Evolutionary conservation across 2,329 filamentous ascomycete species (phyloP), one percentile per base, ranked within the genome.

Genomic region (Pseudogymnoascus sp.): DNA sequence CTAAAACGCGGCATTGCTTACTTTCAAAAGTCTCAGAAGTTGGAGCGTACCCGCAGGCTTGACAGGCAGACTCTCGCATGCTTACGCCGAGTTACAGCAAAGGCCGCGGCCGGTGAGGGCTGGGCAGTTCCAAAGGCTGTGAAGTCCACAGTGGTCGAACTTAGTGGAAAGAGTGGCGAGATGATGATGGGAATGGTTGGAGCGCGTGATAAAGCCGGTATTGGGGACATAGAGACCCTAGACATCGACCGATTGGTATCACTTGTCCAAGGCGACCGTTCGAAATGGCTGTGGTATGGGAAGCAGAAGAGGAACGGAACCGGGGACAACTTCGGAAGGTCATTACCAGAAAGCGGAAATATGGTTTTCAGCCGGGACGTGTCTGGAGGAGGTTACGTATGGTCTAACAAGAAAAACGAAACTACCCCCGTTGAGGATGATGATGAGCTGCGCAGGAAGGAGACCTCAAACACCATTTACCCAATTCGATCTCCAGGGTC

Each of bases 151-250:
- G 90, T 98, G 56, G 92, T 90, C 16, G 95, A 97, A 75, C 85
- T 99, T 40, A 91, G 91, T 68, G 93, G 95, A 12, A 96, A 97
- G 74, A 89, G 93, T 61, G 93, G 93, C 59, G 93, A 97, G 74
- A 90, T 97, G 77, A 89, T 97, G 56, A 91, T 96, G 80, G 93
- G 91, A n/a, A 96, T 96, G 81, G 92, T 96, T 5, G 89, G 88
- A 40, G 77, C 79, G 35, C 87, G 89, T 59, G 92, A 96, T 69
- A 96, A 96, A 75, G 91, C 88, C 63, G 91, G 91, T 3, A 93
- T 98, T 67, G 89, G 90, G 3, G 93, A 97, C 70, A 88, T 97
- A 37, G 95, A 99, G 76, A 98, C 93, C 0, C 81, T 91, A 8
- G 92, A 98, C 71, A 86, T 97, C 62, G 92, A 96, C 69, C 86